Percentiles rank a stretch among this genome's conserved stretches.
phyloP scores from a whole-genome alignment of 164 flowering plant genomes.

The Aristolochia fimbriata region DNA sequence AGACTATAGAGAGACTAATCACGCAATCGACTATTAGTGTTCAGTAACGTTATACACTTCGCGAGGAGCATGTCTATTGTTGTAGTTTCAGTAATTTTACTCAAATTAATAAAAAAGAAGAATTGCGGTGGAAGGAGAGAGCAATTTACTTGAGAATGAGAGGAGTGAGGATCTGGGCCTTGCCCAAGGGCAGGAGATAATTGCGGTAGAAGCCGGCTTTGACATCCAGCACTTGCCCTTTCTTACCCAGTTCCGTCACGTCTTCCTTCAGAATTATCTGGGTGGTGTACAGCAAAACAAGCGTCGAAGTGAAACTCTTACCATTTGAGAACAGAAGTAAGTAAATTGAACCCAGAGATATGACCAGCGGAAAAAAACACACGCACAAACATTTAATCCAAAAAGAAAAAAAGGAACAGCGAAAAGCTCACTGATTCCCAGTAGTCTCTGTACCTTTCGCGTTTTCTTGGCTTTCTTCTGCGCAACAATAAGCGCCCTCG shows the following conservation, averaged over 20 bases:
- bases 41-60: too few relatives aligned
- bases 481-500: conserved; percentile 34
- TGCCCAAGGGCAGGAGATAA: conserved; percentile 62
- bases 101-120: too few relatives aligned
- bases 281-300: background rate
- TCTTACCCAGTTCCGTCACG: conserved; percentile 54
- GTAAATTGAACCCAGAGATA: background rate
- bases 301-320: background rate
- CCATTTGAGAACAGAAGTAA: background rate
- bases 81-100: too few relatives aligned
- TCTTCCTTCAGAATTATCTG: conserved; percentile 86
- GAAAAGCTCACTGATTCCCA: background rate
- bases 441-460: conserved; percentile 35
- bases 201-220: conserved; percentile 81
- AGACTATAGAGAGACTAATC: too few relatives aligned
- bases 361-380: too few relatives aligned
- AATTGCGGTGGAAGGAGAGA: too few relatives aligned
- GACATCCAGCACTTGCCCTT: conserved; percentile 65
- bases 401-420: too few relatives aligned
- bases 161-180: conserved; percentile 74
- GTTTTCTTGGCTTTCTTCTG: conserved; percentile 64
- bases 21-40: too few relatives aligned
- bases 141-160: conserved; percentile 47
- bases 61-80: too few relatives aligned
- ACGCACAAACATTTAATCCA: too few relatives aligned